Evolutionary conservation across 2,329 filamentous ascomycete species (phyloP).

Genomic region (Helminthosporium solani): DNA sequence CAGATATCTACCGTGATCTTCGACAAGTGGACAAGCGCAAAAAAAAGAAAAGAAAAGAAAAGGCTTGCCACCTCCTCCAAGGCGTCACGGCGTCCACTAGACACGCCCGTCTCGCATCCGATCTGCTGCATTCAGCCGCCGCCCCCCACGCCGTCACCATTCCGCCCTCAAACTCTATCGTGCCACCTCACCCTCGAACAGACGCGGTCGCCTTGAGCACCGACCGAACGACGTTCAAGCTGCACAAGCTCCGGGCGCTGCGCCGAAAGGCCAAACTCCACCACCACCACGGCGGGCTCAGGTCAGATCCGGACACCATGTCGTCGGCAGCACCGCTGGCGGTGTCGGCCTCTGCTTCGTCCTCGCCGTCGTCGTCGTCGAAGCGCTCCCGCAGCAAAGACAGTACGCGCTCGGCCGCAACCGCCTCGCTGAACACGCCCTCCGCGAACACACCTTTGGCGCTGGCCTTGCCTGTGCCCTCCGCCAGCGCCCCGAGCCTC

Average conservation of each 20-base stretch:
- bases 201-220: slow-evolving; percentile 11
- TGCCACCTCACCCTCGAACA: slow-evolving; percentile 13
- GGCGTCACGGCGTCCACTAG: slow-evolving; percentile 4
- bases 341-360: slow-evolving; percentile 38
- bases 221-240: slow-evolving; percentile 29
- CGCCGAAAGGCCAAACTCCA: slow-evolving; percentile 42
- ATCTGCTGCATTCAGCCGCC: slow-evolving; percentile 9
- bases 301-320: slow-evolving; percentile 17
- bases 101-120: slow-evolving; percentile 5
- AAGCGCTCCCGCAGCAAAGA: slow-evolving; percentile 44
- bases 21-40: too few species aligned
- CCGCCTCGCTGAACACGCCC: slow-evolving; percentile 27
- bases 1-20: too few species aligned
- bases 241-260: slow-evolving; percentile 44
- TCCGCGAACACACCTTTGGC: slow-evolving; percentile 24
- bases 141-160: too few species aligned
- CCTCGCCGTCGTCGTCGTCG: too few species aligned
- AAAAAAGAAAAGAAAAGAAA: too few species aligned
- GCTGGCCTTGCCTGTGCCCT: slow-evolving; percentile 28
- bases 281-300: slow-evolving; percentile 15
- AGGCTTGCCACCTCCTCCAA: too few species aligned
- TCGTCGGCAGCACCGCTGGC: slow-evolving; percentile 23
- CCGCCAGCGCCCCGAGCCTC: slow-evolving; percentile 36
- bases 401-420: slow-evolving; percentile 35
- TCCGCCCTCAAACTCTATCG: slow-evolving; percentile 17